Base-by-base conservation (phyloP, 306 rosid species). In the Luffa aegyptiaca region DNA sequence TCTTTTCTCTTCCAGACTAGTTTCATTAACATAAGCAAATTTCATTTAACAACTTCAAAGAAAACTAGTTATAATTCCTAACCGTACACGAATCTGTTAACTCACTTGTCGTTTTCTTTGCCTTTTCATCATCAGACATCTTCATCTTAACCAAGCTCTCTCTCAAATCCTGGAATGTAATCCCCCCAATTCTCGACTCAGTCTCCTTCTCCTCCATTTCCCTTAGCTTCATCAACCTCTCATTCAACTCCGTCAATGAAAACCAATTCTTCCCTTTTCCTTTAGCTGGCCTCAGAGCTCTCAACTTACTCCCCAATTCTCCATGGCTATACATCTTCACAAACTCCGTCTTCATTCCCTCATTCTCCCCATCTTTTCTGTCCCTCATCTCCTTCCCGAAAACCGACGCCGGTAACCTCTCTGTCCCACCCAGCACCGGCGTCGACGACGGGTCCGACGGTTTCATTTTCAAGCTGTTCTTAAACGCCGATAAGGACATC, bases 291-390 rank as follows among this genome's bases (percentile, higher is more conserved):
- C 97, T 88, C 89, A 94, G 61, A n/a, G 14, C 39, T 85, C 66
- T 90, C 90, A 92, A 84, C 82, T 82, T 92, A 59, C 75, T 53
- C 45, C 97, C 98, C 86, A 94, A 76, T 1, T 86, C 90, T 1
- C 5, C 53, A 4, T 49, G 4, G 46, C 13, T 14, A 82, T 88
- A 90, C 12, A 0, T 13, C 96, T 10, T 88, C 82, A 83, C 55
- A 44, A 78, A 89, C 65, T 66, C 83, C 4, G 81, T 64, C 79
- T 39, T 81, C 91, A 8, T 69, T 2, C 65, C 61, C 20, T 31
- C 63, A 2, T 48, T 76, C 4, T 33, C 51, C n/a, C 37, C 80
- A 16, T 12, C 81, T 20, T 5, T 79, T 48, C 35, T 74, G 79
- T 72, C 80, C 78, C 46, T 78, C 84, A 68, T 26, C 76, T 87